A percentile compares a stretch with the other conserved stretches of the same genome.
Conservation (phyloP, 768 basidiomycete species). For the Lentinula guzmanii region DNA sequence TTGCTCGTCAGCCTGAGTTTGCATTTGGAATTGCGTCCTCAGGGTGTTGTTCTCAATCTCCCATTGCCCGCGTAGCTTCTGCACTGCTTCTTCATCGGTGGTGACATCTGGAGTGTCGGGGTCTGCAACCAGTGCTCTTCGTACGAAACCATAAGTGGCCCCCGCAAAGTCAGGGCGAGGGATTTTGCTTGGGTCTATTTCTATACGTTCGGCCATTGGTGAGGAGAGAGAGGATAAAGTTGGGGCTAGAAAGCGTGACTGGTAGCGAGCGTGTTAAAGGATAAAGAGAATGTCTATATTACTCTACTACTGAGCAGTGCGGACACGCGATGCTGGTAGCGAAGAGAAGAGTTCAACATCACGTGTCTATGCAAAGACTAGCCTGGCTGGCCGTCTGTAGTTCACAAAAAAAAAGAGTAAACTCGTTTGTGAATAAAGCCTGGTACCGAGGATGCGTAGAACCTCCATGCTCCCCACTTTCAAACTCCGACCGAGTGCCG, state of each 20-base stretch:
- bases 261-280: neutral
- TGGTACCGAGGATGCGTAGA: no score
- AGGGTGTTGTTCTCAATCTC: neutral
- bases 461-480: no score
- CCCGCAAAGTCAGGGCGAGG: neutral
- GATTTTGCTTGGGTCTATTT: neutral
- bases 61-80: neutral
- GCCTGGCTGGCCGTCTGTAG: no score
- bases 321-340: no score
- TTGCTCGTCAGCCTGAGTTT: neutral
- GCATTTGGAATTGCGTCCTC: neutral
- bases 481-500: no score
- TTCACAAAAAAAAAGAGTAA: no score
- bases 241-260: no score
- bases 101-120: neutral
- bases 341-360: no score
- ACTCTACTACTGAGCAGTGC: no score
- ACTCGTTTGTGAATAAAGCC: no score
- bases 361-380: no score
- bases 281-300: no score
- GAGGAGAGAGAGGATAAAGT: neutral
- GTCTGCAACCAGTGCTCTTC: neutral
- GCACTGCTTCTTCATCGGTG: conserved; percentile 9
- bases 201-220: neutral
- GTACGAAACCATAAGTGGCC: neutral